A percentile compares a stretch with the other conserved stretches of the same genome.
These are phyloP conservation scores for Alternaria incomplexa DNA, from an alignment of 2,329 filamentous ascomycete species.

Conservation along the genomic window DNA sequence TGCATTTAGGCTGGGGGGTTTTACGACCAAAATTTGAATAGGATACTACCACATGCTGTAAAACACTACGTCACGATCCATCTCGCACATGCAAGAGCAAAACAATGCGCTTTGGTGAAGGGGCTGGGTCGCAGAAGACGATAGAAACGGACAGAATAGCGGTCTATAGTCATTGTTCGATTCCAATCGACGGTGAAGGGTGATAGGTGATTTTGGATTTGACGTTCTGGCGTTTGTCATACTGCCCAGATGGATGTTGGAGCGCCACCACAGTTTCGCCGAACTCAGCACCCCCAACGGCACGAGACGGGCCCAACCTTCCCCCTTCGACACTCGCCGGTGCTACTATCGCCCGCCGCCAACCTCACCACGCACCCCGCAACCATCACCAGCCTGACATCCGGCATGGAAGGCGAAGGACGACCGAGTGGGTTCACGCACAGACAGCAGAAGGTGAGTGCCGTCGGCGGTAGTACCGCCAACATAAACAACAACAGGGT, in stretches of 20 bases:
- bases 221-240: slow-evolving; percentile 2
- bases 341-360: background rate
- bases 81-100: background rate
- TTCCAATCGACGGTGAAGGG: background rate
- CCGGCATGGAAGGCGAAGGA: slow-evolving; percentile 36
- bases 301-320: slow-evolving; percentile 2
- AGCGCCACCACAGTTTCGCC: slow-evolving; percentile 22
- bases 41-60: background rate
- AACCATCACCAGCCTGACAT: background rate
- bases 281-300: slow-evolving; percentile 13
- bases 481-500: slow-evolving; percentile 3
- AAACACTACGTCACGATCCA: background rate
- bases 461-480: slow-evolving; percentile 1
- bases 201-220: background rate
- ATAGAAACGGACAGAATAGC: background rate
- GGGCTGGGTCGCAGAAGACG: background rate
- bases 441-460: slow-evolving; percentile 44
- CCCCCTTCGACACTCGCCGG: background rate
- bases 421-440: slow-evolving; percentile 41
- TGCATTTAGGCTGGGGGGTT: slow-evolving; percentile 7
- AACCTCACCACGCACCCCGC: background rate
- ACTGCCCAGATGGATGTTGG: background rate
- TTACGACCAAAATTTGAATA: background rate
- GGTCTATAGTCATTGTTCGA: background rate
- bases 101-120: background rate